phyloP scores from a whole-genome alignment of 345 rosid genomes.

The Brassica nigra region DNA sequence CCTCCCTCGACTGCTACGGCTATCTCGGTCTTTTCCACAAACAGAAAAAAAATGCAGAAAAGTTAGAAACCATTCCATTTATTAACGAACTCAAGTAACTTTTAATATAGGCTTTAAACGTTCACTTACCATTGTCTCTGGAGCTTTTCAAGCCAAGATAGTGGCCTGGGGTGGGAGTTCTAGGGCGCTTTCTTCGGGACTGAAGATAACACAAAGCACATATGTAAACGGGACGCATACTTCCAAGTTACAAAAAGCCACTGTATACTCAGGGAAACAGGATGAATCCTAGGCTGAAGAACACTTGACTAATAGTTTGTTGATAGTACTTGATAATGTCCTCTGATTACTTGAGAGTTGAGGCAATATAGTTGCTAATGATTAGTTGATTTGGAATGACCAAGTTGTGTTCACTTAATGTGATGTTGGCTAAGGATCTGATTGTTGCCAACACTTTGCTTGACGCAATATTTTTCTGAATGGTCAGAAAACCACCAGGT shows the following conservation, averaged over 20 bases:
- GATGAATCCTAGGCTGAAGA: conserved; percentile 36
- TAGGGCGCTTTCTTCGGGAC: conserved; percentile 93
- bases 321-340: conserved; percentile 64
- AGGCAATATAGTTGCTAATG: conserved; percentile 65
- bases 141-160: conserved; percentile 93
- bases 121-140: conserved; percentile 65
- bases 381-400: conserved; percentile 88
- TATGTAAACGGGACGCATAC: conserved; percentile 12
- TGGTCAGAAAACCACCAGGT: conserved; percentile 86
- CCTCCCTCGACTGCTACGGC: conserved; percentile 62
- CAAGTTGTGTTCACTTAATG: conserved; percentile 70
- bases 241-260: conserved; percentile 16
- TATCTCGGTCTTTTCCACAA: conserved; percentile 39
- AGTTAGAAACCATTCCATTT: not conserved
- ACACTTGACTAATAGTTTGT: conserved; percentile 72
- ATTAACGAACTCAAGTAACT: not conserved
- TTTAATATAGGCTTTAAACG: not conserved
- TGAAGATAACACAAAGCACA: conserved; percentile 48
- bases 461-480: conserved; percentile 90
- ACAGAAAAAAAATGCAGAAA: not conserved
- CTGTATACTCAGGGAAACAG: conserved; percentile 16
- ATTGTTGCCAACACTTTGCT: conserved; percentile 83
- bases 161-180: conserved; percentile 99
- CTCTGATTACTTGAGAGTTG: conserved; percentile 80
- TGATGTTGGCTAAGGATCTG: conserved; percentile 79